Conservation (phyloP, 2,329 filamentous ascomycete genomes). For the Sporothrix luriei region DNA sequence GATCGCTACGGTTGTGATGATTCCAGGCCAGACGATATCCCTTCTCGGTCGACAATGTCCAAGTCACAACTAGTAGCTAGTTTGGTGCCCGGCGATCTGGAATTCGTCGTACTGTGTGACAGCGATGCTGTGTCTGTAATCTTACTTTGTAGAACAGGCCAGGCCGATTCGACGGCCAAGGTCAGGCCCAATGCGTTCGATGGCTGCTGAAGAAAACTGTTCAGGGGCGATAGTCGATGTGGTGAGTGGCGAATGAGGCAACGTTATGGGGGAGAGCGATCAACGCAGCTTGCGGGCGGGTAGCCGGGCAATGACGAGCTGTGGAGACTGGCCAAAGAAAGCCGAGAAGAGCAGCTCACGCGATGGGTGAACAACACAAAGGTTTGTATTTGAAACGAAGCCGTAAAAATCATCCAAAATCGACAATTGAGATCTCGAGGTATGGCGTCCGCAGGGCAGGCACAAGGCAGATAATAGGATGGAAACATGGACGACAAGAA, state of each 20-base stretch:
- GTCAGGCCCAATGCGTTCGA: no score
- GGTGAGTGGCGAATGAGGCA: constrained; percentile 16
- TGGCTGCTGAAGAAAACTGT: neutral
- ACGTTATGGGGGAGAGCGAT: constrained; percentile 1
- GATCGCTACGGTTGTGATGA: neutral
- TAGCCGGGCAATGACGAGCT: neutral
- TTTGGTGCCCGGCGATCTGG: constrained; percentile 18
- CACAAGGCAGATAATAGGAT: neutral
- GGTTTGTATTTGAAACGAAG: neutral
- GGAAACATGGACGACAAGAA: neutral
- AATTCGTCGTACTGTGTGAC: neutral
- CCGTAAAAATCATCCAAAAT: neutral
- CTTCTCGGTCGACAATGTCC: neutral
- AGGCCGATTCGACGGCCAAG: no score
- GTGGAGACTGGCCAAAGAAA: neutral
- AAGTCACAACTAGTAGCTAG: neutral
- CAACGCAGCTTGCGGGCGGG: constrained; percentile 18
- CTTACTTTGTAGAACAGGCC: neutral
- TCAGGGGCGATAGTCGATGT: constrained; percentile 14
- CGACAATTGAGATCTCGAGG: neutral
- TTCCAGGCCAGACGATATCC: neutral
- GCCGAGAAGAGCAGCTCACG: neutral
- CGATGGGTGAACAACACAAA: neutral
- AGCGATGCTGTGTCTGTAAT: neutral
- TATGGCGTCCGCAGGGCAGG: neutral